Evolutionary conservation across 805 yeast species (phyloP), one percentile per base, ranked within the genome.

Genomic region (Pichia sporocuriosa): DNA sequence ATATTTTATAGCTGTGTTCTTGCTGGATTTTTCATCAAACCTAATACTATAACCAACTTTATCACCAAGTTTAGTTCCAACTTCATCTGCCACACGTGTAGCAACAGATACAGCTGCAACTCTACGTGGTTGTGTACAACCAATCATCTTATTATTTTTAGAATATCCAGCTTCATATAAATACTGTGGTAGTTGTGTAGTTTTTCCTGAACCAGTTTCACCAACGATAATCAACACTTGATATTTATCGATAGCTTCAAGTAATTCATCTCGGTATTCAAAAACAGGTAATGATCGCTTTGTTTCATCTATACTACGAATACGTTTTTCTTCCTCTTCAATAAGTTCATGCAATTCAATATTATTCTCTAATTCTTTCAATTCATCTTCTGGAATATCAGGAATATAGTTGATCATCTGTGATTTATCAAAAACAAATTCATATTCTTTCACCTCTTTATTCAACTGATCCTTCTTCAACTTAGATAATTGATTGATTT

Each of bases 161-260:
- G 88, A 72, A 52, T 79, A 87, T 0, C 96, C 95, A 19, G 83
- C 89, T 53, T 88, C 95, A 44, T 77, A 75, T 11, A 89, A 63
- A 55, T 80, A 89, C 54, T 89, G 97, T 0, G 97, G 96, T 9
- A 89, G 58, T 59, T 89, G 97, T 0, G 97, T 89, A 0, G 97
- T 89, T 55, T 89, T 89, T 54, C 97, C 97, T 0, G 96, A 88
- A 34, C 97, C 98, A 0, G 98, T 90, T 58, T 90, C 97, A 46
- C 97, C 97, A 43, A 88, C 84, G 8, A 90, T 75, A 5, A 90
- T 73, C n/a, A 80, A 65, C 0, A 89, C 87, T 55, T 85, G 95
- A 51, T 82, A 71, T 22, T 72, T 64, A 20, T 61, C 57, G 9
- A 89, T 71, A 0, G 85, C 79, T 0, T 69, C 66, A 24, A 89